Percentiles rank a stretch among this genome's conserved stretches.
These are phyloP conservation scores for Leccinum ochraceum DNA, from an alignment of 768 basidiomycete genomes.

Conservation along the genomic window DNA sequence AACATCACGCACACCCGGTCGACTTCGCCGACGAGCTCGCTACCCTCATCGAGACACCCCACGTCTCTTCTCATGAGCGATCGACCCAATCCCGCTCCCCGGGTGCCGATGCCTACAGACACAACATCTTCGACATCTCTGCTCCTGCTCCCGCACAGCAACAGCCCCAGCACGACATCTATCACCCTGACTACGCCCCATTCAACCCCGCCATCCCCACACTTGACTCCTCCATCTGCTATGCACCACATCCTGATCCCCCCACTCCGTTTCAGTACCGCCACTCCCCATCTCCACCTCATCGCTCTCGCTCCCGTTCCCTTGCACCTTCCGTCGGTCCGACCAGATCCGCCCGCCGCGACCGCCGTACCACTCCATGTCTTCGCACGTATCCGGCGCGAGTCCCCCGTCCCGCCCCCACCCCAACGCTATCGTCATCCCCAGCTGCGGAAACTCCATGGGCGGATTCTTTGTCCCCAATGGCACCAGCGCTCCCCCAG, in stretches of 20 bases:
- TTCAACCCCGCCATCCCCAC: conserved; percentile 55
- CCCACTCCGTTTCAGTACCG: conserved; percentile 25
- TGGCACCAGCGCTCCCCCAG: conserved; percentile 27
- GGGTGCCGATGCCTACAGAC: conserved; percentile 45
- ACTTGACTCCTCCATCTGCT: conserved; percentile 53
- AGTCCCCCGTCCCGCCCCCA: conserved; percentile 46
- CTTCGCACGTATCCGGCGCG: conserved; percentile 53
- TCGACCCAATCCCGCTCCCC: conserved; percentile 44
- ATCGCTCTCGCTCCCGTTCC: conserved; percentile 49
- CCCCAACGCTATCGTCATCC: conserved; percentile 74
- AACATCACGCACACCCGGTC: conserved; percentile 30
- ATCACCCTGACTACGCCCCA: conserved; percentile 37
- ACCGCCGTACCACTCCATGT: conserved; percentile 61
- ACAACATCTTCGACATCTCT: conserved; percentile 67
- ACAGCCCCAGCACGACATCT: conserved; percentile 28
- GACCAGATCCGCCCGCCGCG: conserved; percentile 47
- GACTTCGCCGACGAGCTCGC: conserved; percentile 75
- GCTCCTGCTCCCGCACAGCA: conserved; percentile 41
- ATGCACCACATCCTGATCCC: conserved; percentile 45
- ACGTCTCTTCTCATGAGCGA: conserved; percentile 40
- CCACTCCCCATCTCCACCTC: conserved; percentile 32
- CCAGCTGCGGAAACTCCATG: conserved; percentile 39
- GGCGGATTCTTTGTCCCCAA: conserved; percentile 35
- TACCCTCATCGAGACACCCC: conserved; percentile 47
- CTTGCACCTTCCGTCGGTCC: conserved; percentile 46